These are phyloP conservation scores for Colletotrichum salicis DNA, from an alignment of 2,329 filamentous ascomycete species.

Conservation along the genomic window DNA sequence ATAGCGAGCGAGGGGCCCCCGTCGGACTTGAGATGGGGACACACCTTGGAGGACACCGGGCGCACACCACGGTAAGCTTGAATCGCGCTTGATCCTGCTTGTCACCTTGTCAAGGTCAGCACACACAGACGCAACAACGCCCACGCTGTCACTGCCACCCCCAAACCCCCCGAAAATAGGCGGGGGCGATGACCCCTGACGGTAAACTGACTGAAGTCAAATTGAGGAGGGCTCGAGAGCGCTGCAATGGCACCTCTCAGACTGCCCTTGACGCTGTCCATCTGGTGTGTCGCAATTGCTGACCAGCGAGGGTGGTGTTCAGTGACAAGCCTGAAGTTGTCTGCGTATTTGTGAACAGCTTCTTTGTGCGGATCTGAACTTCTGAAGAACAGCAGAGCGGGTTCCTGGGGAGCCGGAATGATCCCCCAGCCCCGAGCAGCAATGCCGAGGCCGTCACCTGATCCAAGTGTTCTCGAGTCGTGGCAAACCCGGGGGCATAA, in stretches of 20 bases:
- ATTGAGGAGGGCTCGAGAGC: slow-evolving; percentile 43
- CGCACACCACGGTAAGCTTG: slow-evolving; percentile 25
- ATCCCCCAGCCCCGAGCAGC: slow-evolving; percentile 9
- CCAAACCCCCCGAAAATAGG: slow-evolving; percentile 13
- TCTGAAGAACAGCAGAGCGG: neutral
- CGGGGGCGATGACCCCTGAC: slow-evolving; percentile 7
- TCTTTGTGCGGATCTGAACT: neutral
- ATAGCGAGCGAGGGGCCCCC: neutral
- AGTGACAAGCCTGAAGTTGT: slow-evolving; percentile 7
- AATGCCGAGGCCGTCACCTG: slow-evolving; percentile 9
- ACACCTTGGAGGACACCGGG: slow-evolving; percentile 3
- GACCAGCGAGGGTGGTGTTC: slow-evolving; percentile 8
- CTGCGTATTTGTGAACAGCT: neutral
- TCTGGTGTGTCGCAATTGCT: slow-evolving; percentile 10
- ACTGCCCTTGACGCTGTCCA: neutral
- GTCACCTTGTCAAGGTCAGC: slow-evolving; percentile 1
- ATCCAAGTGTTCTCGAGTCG: neutral
- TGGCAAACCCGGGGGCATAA: neutral
- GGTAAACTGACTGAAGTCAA: neutral
- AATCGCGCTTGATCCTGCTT: neutral
- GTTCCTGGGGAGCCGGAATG: slow-evolving; percentile 6
- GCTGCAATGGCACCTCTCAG: slow-evolving; percentile 35
- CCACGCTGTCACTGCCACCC: slow-evolving; percentile 20
- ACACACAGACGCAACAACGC: slow-evolving; percentile 1
- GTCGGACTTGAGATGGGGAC: neutral